Evolutionary conservation across 2,329 filamentous ascomycete species (phyloP).

Genomic region (Colletotrichum tamarilloi): DNA sequence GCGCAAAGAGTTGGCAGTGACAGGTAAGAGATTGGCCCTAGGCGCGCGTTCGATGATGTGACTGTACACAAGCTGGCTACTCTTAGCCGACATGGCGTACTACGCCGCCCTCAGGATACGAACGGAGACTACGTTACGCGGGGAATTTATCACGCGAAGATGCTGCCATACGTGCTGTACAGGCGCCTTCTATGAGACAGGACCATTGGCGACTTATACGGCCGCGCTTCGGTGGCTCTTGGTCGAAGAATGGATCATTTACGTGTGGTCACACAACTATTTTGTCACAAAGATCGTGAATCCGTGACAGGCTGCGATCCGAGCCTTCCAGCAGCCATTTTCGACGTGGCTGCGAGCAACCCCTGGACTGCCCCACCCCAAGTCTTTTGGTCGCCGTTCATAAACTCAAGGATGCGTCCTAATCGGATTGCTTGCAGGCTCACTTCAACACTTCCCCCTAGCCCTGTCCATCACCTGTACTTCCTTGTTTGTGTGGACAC

Average conservation of each 20-base stretch:
- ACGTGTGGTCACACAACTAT: background rate
- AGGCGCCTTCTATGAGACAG: background rate
- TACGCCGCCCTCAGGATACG: background rate
- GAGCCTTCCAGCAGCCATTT: background rate
- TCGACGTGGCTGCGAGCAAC: background rate
- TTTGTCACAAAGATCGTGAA: background rate
- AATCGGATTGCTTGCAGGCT: background rate
- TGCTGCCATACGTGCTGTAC: background rate
- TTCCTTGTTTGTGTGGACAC: background rate
- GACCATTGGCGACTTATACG: slow-evolving; percentile 1
- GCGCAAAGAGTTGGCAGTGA: background rate
- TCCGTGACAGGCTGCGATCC: background rate
- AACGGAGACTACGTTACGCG: background rate
- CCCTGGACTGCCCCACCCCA: background rate
- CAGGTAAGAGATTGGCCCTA: background rate
- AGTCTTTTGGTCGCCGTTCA: background rate
- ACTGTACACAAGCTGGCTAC: background rate
- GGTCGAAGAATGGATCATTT: background rate
- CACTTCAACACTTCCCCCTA: background rate
- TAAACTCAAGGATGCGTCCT: background rate
- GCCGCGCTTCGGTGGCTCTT: background rate
- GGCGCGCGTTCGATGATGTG: background rate
- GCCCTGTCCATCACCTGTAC: background rate
- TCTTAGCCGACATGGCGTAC: background rate
- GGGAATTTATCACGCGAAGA: background rate